A percentile compares a stretch with the other conserved stretches of the same genome.
Conservation (phyloP, 2,329 filamentous ascomycete species). For the Fusarium sp. region DNA sequence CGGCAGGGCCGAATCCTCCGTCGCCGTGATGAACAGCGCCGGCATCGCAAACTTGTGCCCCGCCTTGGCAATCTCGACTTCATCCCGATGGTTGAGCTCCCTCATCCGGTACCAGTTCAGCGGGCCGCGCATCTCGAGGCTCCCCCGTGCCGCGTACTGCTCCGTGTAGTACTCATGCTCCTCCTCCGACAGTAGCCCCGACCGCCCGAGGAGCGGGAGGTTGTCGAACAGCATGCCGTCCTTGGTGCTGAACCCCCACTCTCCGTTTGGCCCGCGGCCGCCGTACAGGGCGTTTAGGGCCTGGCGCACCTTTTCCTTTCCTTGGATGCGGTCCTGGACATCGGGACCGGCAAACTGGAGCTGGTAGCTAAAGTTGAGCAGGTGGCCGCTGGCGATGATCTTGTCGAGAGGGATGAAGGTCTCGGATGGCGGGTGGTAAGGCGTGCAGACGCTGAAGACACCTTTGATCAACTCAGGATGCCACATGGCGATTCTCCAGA, state of each 20-base stretch:
- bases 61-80: conserved; percentile 66
- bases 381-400: conserved; percentile 59
- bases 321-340: conserved; percentile 65
- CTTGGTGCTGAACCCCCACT: conserved; percentile 64
- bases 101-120: conserved; percentile 88
- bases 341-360: conserved; percentile 76
- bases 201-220: conserved; percentile 63
- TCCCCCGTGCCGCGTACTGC: conserved; percentile 68
- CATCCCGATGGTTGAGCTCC: conserved; percentile 78
- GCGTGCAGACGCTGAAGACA: conserved; percentile 82
- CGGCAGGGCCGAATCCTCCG: conserved; percentile 74
- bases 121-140: conserved; percentile 74
- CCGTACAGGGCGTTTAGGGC: conserved; percentile 78
- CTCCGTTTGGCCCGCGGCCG: conserved; percentile 63
- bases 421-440: conserved; percentile 66
- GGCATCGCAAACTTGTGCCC: conserved; percentile 64
- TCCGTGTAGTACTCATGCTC: conserved; percentile 80
- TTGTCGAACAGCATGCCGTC: conserved; percentile 71
- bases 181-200: conserved; percentile 68
- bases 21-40: conserved; percentile 76
- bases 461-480: conserved; percentile 75
- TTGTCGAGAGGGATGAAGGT: conserved; percentile 64
- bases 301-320: conserved; percentile 68
- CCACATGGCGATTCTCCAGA: conserved; percentile 77
- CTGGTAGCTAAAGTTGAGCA: conserved; percentile 84